phyloP scores from a whole-genome alignment of 306 rosid genomes.

The Styphnolobium japonicum region DNA sequence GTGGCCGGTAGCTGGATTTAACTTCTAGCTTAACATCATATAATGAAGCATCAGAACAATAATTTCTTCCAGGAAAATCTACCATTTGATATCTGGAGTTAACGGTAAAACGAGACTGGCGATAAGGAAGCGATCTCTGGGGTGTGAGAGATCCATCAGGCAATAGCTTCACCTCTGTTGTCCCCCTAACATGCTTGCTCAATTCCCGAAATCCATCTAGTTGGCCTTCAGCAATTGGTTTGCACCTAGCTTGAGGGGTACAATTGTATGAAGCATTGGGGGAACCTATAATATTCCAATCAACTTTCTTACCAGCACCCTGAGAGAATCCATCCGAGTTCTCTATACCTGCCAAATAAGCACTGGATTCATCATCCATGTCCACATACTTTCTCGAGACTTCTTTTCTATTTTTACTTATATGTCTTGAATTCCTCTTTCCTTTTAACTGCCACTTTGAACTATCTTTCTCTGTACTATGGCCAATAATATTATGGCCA shows the following conservation, averaged over 20 bases:
- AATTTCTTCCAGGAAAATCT: constrained; percentile 41
- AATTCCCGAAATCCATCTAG: constrained; percentile 33
- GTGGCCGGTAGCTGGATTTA: constrained; percentile 60
- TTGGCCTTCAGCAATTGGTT: constrained; percentile 37
- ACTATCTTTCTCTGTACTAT: constrained; percentile 50
- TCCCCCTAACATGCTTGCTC: constrained; percentile 29
- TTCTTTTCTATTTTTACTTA: constrained; percentile 44
- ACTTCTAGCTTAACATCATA: constrained; percentile 62
- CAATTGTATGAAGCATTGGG: constrained; percentile 27
- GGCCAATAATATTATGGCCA: constrained; percentile 29
- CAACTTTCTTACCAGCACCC: constrained; percentile 41
- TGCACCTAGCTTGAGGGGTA: constrained; percentile 34
- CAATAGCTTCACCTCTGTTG: constrained; percentile 35
- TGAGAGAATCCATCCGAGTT: constrained; percentile 29
- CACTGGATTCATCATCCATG: constrained; percentile 41
- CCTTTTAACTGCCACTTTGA: constrained; percentile 82
- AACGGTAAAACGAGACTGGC: constrained; percentile 56
- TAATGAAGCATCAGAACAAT: constrained; percentile 43
- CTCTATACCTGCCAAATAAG: constrained; percentile 37
- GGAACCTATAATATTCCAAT: constrained; percentile 32
- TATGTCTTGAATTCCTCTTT: constrained; percentile 73
- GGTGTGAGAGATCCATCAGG: constrained; percentile 43
- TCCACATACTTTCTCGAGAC: constrained; percentile 46
- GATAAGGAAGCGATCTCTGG: constrained; percentile 59
- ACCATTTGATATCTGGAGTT: constrained; percentile 55